Evolutionary conservation across 305 asterid species (phyloP).

Genomic region (Fraxinus sp.): DNA sequence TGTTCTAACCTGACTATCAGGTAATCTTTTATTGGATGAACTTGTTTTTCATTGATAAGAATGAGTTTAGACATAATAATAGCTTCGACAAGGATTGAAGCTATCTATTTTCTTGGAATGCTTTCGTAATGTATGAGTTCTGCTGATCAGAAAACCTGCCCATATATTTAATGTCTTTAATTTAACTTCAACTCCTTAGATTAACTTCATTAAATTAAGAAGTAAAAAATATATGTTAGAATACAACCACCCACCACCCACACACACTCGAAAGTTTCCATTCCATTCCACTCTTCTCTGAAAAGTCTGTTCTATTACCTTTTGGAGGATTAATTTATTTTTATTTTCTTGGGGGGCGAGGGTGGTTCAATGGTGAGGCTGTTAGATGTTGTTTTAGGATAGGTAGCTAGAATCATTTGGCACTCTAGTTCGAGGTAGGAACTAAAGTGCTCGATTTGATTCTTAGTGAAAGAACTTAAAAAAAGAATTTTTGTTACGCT

Average conservation of each 20-base stretch:
- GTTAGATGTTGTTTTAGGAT: background rate
- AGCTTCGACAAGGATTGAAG: background rate
- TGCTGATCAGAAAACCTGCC: background rate
- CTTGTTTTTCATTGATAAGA: background rate
- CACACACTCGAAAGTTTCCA: background rate
- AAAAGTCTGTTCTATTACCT: background rate
- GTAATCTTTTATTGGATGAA: background rate
- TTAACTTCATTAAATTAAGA: background rate
- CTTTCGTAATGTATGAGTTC: background rate
- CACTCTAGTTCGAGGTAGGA: background rate
- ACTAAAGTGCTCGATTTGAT: background rate
- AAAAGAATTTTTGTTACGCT: background rate
- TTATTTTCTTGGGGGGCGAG: background rate
- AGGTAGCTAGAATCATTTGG: background rate
- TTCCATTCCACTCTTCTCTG: background rate
- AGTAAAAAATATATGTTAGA: background rate
- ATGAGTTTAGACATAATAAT: background rate
- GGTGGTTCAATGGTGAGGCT: background rate
- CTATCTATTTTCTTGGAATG: background rate
- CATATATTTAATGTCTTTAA: background rate
- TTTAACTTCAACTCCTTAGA: background rate
- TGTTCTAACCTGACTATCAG: background rate
- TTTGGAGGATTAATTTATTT: background rate
- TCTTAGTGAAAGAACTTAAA: background rate
- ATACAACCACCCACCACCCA: background rate